Percentiles rank a stretch among this genome's conserved stretches.
Conservation (phyloP, 148 eudicot species). For the Fagopyrum esculentum region DNA sequence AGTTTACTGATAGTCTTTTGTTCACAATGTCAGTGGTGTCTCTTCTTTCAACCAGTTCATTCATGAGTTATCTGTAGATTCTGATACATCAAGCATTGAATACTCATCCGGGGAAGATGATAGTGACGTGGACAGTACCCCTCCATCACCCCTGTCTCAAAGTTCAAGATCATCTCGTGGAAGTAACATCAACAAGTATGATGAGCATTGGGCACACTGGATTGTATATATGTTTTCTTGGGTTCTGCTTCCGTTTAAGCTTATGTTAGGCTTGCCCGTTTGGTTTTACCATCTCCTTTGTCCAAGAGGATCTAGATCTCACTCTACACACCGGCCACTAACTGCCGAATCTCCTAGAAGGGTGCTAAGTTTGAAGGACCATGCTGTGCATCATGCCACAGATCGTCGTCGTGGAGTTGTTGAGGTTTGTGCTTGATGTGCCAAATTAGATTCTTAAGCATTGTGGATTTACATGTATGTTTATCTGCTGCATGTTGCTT, state of each 20-base stretch:
- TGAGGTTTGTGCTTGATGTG: conserved; percentile 46
- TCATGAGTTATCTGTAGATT: conserved; percentile 79
- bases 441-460: background rate
- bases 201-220: conserved; percentile 42
- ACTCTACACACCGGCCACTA: conserved; percentile 23
- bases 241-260: conserved; percentile 55
- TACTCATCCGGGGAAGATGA: conserved; percentile 67
- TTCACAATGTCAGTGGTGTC: conserved; percentile 62
- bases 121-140: conserved; percentile 40
- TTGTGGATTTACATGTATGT: background rate
- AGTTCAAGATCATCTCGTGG: conserved; percentile 53
- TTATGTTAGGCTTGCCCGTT: conserved; percentile 52
- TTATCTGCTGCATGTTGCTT: background rate
- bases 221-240: conserved; percentile 45
- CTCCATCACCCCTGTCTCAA: conserved; percentile 65
- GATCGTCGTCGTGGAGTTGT: conserved; percentile 94
- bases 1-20: background rate
- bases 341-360: conserved; percentile 33
- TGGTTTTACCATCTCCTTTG: conserved; percentile 34
- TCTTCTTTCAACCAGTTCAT: conserved; percentile 95
- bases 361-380: conserved; percentile 51
- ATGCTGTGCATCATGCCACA: conserved; percentile 72
- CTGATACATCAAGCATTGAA: conserved; percentile 62
- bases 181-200: conserved; percentile 44
- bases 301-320: conserved; percentile 25